Conservation (phyloP, 2,329 filamentous ascomycete species). For the Paracamarosporium sp. region DNA sequence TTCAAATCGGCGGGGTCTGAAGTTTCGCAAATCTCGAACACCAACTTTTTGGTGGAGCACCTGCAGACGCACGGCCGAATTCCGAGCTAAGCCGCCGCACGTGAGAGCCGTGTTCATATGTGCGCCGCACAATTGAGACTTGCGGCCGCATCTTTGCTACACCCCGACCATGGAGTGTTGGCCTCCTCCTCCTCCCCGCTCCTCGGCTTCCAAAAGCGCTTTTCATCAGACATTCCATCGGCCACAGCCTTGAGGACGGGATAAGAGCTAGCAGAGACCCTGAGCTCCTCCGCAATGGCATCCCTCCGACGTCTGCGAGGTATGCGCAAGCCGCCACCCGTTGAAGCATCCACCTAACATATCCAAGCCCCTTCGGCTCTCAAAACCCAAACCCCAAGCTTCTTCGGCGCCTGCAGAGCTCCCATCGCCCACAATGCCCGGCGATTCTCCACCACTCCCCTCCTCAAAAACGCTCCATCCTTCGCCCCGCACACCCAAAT, state of each 20-base stretch:
- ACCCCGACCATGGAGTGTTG: constrained; percentile 23
- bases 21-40: constrained; percentile 6
- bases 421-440: constrained; percentile 8
- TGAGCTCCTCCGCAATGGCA: constrained; percentile 33
- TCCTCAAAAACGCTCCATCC: constrained; percentile 20
- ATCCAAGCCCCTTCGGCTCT: constrained; percentile 17
- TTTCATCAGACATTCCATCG: constrained; percentile 13
- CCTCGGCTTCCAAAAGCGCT: constrained; percentile 7
- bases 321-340: constrained; percentile 16
- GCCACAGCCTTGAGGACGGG: constrained; percentile 6
- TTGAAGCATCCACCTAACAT: constrained; percentile 20
- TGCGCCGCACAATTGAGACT: constrained; percentile 33
- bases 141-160: constrained; percentile 24
- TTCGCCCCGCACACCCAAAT: constrained; percentile 62
- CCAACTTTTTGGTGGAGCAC: constrained; percentile 29
- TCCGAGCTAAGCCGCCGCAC: constrained; percentile 16
- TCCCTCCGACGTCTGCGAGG: constrained; percentile 25
- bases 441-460: constrained; percentile 21
- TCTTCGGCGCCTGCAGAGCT: constrained; percentile 3
- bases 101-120: constrained; percentile 24
- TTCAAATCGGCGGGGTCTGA: constrained; percentile 7
- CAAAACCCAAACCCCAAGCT: constrained; percentile 6
- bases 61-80: constrained; percentile 12
- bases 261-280: constrained; percentile 14
- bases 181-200: constrained; percentile 12